Conservation (phyloP, 352 stramenopile genomes). For the Pythium plurisporium region DNA sequence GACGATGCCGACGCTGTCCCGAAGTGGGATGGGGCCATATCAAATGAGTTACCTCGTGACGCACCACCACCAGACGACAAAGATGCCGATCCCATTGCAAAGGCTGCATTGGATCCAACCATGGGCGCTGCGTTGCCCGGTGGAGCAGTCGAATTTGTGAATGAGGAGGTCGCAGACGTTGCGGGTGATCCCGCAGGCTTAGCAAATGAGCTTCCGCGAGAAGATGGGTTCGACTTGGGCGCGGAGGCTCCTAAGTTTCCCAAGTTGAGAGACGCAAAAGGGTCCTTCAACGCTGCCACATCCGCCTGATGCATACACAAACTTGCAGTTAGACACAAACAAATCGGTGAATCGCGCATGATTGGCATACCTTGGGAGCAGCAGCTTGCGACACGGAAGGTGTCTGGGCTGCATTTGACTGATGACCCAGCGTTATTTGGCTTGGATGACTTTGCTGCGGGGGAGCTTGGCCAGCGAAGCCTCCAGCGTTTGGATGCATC, state of each 20-base stretch:
- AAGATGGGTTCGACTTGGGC: conserved; percentile 24
- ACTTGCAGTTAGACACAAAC: background rate
- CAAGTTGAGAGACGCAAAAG: conserved; percentile 68
- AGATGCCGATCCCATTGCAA: conserved; percentile 15
- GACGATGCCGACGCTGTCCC: conserved; percentile 13
- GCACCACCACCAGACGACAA: conserved; percentile 6
- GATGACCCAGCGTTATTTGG: background rate
- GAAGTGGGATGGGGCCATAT: conserved; percentile 17
- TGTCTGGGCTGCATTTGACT: conserved; percentile 3
- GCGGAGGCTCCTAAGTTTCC: conserved; percentile 36
- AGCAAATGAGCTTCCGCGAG: conserved; percentile 29
- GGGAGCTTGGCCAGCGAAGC: conserved; percentile 21
- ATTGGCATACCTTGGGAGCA: conserved; percentile 33
- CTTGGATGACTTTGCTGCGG: conserved; percentile 15
- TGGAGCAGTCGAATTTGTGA: conserved; percentile 10
- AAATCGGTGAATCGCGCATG: background rate
- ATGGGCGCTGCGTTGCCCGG: conserved; percentile 3
- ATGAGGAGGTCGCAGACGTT: conserved; percentile 17
- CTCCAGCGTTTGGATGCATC: conserved; percentile 16
- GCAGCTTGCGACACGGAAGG: conserved; percentile 22
- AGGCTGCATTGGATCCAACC: conserved; percentile 9
- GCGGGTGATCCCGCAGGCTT: conserved; percentile 15
- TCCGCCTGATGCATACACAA: conserved; percentile 13
- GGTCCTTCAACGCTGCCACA: conserved; percentile 53
- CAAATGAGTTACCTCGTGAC: conserved; percentile 42